A percentile compares a stretch with the other conserved stretches of the same genome.
Evolutionary conservation across 257 asterid genomes (phyloP).

Genomic region (Prunella vulgaris): DNA sequence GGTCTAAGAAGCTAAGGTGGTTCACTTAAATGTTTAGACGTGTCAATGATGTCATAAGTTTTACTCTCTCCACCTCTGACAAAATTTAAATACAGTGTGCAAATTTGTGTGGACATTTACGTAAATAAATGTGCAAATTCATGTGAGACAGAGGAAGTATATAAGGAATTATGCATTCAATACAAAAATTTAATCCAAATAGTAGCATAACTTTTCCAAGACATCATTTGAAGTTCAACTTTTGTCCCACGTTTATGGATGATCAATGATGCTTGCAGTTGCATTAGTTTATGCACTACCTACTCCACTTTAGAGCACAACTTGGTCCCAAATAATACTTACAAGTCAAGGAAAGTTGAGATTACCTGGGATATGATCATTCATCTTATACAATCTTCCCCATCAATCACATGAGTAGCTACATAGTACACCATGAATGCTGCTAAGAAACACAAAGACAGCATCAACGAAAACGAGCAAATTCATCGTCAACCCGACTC

Average conservation of each 20-base stretch:
- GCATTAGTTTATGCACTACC: constrained; percentile 27
- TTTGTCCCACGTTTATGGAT: constrained; percentile 10
- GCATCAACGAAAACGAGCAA: background rate
- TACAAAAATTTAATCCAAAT: no score
- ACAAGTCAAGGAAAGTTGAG: constrained; percentile 14
- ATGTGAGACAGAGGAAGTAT: no score
- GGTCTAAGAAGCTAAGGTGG: background rate
- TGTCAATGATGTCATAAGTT: background rate
- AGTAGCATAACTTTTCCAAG: constrained; percentile 22
- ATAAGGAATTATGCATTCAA: no score
- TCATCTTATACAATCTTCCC: constrained; percentile 7
- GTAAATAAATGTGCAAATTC: no score
- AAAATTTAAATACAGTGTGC: no score
- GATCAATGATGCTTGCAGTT: constrained; percentile 21
- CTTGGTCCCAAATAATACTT: constrained; percentile 19
- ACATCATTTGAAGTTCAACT: constrained; percentile 6
- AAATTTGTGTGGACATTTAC: no score
- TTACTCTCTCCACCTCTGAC: no score
- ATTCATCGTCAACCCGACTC: constrained; percentile 2
- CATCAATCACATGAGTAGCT: background rate
- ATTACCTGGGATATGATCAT: background rate
- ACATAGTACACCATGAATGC: constrained; percentile 12
- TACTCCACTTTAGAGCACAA: constrained; percentile 31
- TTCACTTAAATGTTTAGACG: background rate
- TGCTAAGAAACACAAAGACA: constrained; percentile 19